Conservation (phyloP, 2,329 filamentous ascomycete genomes). For the Dactylellina parvicollis region DNA sequence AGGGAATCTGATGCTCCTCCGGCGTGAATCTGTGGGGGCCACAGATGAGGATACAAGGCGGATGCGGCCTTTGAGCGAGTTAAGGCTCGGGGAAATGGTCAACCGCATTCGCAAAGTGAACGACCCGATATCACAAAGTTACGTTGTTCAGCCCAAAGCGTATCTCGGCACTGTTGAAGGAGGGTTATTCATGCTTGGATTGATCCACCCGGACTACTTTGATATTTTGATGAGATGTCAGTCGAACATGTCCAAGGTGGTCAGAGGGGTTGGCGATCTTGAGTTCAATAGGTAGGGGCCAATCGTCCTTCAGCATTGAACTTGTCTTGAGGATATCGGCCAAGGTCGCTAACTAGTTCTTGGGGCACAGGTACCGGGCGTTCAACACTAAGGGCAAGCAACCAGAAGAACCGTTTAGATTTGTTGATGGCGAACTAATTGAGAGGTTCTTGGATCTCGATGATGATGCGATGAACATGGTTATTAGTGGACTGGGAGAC, state of each 20-base stretch:
- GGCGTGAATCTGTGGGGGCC: conserved; percentile 76
- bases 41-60: conserved; percentile 77
- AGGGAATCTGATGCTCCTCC: conserved; percentile 85
- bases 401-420: conserved; percentile 80
- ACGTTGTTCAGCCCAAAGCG: conserved; percentile 70
- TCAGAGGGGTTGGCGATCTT: conserved; percentile 76
- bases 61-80: conserved; percentile 79
- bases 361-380: conserved; percentile 71
- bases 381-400: conserved; percentile 78
- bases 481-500: conserved; percentile 62
- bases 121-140: conserved; percentile 20
- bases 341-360: not conserved
- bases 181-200: conserved; percentile 86
- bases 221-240: conserved; percentile 87
- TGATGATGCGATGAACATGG: conserved; percentile 68
- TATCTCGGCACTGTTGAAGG: conserved; percentile 94
- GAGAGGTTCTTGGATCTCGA: conserved; percentile 82
- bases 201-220: conserved; percentile 76
- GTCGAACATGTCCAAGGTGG: conserved; percentile 71
- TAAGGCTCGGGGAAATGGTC: conserved; percentile 90
- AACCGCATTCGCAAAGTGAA: conserved; percentile 81
- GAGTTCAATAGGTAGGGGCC: conserved; percentile 71
- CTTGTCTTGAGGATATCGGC: not conserved
- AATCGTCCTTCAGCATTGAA: not conserved
- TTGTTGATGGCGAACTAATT: conserved; percentile 90